phyloP scores from a whole-genome alignment of 805 yeast species.

The Blastobotrys terrestris region DNA sequence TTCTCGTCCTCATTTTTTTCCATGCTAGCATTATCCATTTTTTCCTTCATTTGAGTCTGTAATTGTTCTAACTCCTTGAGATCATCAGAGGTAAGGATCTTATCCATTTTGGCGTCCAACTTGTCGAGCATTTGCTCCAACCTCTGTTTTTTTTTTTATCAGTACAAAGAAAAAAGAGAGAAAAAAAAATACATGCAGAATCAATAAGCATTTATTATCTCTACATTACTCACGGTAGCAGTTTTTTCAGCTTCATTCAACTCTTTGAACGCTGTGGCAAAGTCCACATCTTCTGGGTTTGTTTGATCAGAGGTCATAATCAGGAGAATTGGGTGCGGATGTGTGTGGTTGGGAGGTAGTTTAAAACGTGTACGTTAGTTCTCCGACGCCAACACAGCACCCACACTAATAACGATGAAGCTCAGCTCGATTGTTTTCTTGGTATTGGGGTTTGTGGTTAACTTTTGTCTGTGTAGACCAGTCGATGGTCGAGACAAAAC shows the following conservation, averaged over 20 bases:
- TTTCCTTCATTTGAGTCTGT: conserved; percentile 7
- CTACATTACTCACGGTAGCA: conserved; percentile 37
- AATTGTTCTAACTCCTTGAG: conserved; percentile 30
- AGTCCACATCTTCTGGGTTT: conserved; percentile 24
- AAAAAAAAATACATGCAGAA: no score
- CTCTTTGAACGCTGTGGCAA: conserved; percentile 54
- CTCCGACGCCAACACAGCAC: background rate
- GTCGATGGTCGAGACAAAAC: conserved; percentile 20
- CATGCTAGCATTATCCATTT: conserved; percentile 2
- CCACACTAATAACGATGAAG: background rate
- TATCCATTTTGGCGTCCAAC: conserved; percentile 59
- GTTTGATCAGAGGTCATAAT: background rate
- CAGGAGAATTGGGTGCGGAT: background rate
- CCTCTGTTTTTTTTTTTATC: conserved; percentile 22
- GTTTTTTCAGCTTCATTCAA: conserved; percentile 65
- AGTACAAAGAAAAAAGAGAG: background rate
- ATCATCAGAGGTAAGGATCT: conserved; percentile 33
- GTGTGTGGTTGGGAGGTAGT: background rate
- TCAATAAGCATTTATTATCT: no score
- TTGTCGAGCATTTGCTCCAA: conserved; percentile 61
- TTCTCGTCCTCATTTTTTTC: no score
- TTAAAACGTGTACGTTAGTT: background rate
- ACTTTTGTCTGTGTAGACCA: conserved; percentile 8
- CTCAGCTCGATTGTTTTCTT: background rate
- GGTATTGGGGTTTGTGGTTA: background rate